Base-by-base conservation (phyloP, 2,329 filamentous ascomycete species). In the Samsoniella hepiali region DNA sequence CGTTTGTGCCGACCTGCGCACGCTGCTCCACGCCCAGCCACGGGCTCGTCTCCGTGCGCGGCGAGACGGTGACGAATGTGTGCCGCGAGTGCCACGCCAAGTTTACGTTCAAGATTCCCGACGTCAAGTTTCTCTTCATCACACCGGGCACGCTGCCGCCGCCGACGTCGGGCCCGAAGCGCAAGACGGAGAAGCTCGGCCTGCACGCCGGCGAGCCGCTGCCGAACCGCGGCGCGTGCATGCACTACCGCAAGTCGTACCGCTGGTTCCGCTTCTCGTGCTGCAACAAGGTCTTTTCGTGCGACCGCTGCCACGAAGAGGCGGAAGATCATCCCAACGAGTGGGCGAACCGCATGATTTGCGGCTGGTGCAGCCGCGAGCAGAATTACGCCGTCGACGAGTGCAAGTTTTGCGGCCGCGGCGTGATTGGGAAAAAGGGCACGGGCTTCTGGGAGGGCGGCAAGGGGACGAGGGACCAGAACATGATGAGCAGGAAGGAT, bases 371-470 rank as follows among this genome's bases (percentile, higher is more conserved):
- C 75, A 91, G 88, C 67, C 81, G 91, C 58, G 91, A 96, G 78
- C 91, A 94, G 77, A 87, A 87, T 67, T 96, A 91, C 75, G 80
- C 87, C 29, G 87, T 89, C 1, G 90, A 93, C 71, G 87, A 88
- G 65, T 96, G 91, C 73, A 82, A 79, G 1, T 86, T 91, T 70
- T 96, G 91, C 71, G 89, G 88, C 56, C 80, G 87, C 40, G 84
- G 82, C 57, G 83, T 95, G 13, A 82, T 93, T 59, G 87, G 90
- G 0, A 81, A 76, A 67, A 88, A 86, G 71, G 84, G 85, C 3
- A 75, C 73, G 50, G 91, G 91, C 0, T 96, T 93, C 76, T 96
- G 91, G 91, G 91, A 96, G 78, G 91, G 91, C 11, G 91, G 91
- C 1, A 91, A 90, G 73, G 90, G 90, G 1, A 93, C 90, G n/a